Conservation (phyloP, 1,139 yeast species). For the Scheffersomyces stambukii region DNA sequence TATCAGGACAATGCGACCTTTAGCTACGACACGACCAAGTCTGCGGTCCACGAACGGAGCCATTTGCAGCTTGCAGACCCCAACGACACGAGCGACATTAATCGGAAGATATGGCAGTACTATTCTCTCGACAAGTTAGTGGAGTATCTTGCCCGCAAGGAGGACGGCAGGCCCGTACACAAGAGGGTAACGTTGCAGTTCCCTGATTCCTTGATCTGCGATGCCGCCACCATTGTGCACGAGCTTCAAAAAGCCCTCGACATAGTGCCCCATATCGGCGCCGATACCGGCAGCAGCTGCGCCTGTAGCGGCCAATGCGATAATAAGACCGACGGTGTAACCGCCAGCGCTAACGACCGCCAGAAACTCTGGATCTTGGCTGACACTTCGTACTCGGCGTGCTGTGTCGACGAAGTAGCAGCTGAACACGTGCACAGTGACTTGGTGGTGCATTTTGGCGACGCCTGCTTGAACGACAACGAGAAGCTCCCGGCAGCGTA, state of each 20-base stretch:
- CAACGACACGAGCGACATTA: constrained; percentile 22
- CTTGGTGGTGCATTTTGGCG: constrained; percentile 88
- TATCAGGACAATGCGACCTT: constrained; percentile 53
- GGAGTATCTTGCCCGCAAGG: constrained; percentile 22
- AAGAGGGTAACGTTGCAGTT: constrained; percentile 76
- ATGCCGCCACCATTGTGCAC: constrained; percentile 68
- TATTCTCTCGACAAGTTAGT: constrained; percentile 50
- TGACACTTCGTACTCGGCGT: constrained; percentile 91
- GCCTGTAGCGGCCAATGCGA: too few relatives aligned
- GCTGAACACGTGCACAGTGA: constrained; percentile 90
- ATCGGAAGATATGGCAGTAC: constrained; percentile 36
- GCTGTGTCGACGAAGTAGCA: constrained; percentile 97
- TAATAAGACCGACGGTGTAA: too few relatives aligned
- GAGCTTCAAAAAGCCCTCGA: constrained; percentile 29
- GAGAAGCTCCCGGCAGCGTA: constrained; percentile 69
- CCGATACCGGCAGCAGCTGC: not conserved
- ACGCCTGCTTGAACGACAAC: constrained; percentile 83
- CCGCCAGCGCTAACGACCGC: not conserved
- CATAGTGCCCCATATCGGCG: not conserved
- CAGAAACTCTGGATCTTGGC: constrained; percentile 71
- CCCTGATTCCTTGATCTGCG: constrained; percentile 77
- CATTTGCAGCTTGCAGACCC: constrained; percentile 26
- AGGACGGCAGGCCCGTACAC: constrained; percentile 24
- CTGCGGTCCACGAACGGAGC: constrained; percentile 24
- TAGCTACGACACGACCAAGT: constrained; percentile 33